Percentiles rank a stretch among this genome's conserved stretches.
Conservation (phyloP, 1,284 basidiomycete genomes). For the Heterobasidion occidentale region DNA sequence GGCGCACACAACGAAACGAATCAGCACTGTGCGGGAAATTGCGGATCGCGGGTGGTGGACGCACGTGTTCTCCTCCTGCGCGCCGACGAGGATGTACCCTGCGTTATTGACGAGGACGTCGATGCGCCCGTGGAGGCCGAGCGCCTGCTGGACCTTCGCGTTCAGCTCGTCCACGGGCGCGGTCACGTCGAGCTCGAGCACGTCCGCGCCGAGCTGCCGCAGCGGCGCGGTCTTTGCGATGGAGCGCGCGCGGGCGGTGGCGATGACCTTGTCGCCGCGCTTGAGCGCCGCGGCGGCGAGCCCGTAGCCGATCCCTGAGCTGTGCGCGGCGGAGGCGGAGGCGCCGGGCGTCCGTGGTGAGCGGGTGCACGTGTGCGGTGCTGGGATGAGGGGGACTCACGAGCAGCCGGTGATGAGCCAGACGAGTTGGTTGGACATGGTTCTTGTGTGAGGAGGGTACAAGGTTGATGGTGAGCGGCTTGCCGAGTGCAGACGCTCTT, state of each 20-base stretch:
- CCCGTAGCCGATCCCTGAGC: slow-evolving; percentile 17
- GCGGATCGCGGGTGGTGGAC: not conserved
- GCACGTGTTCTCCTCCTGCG: slow-evolving; percentile 13
- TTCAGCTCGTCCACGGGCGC: slow-evolving; percentile 19
- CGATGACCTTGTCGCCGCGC: slow-evolving; percentile 22
- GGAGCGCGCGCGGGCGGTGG: slow-evolving; percentile 19
- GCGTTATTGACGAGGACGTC: slow-evolving; percentile 45
- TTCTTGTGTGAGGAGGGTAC: not conserved
- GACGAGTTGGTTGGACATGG: slow-evolving; percentile 15
- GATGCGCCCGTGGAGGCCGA: slow-evolving; percentile 26
- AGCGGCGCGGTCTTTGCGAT: slow-evolving; percentile 18
- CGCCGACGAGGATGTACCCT: slow-evolving; percentile 15
- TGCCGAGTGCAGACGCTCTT: no score
- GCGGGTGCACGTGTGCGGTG: not conserved
- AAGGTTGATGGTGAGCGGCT: no score
- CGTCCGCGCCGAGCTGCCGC: slow-evolving; percentile 17
- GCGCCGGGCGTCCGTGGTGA: not conserved
- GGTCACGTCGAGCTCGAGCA: slow-evolving; percentile 25
- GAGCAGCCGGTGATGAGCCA: slow-evolving; percentile 23
- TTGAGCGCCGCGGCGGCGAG: slow-evolving; percentile 15
- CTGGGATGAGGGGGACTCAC: slow-evolving; percentile 7
- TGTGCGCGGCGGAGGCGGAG: not conserved
- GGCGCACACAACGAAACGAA: no score
- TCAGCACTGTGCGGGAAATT: slow-evolving; percentile 4
- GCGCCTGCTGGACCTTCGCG: slow-evolving; percentile 28